phyloP scores from a whole-genome alignment of 2,329 filamentous ascomycete species.

The Penicillium occitanis region DNA sequence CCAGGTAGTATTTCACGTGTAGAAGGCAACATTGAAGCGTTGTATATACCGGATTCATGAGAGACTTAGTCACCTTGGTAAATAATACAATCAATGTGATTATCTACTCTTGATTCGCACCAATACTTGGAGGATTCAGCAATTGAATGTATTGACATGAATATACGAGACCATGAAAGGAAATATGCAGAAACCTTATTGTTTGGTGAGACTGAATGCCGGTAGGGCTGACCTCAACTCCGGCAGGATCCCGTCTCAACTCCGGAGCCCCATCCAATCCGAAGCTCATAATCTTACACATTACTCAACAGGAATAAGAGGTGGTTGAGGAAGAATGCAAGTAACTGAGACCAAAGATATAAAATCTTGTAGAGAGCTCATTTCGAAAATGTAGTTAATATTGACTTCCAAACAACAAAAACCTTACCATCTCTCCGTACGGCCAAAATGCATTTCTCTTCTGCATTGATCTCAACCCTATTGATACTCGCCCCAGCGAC shows the following conservation, averaged over 20 bases:
- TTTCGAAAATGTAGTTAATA: not conserved
- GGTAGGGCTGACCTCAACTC: not conserved
- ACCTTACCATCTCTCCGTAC: not conserved
- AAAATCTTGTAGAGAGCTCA: not conserved
- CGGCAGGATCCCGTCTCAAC: not conserved
- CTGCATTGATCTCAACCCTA: not conserved
- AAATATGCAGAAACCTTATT: not conserved
- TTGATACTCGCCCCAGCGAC: not conserved
- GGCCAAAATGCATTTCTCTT: not conserved
- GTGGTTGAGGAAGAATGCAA: not conserved
- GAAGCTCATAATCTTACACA: not conserved
- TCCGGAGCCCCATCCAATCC: not conserved
- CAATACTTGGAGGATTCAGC: no score
- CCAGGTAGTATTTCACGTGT: not conserved
- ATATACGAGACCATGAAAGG: not conserved
- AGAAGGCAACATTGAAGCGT: not conserved
- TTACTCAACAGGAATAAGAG: not conserved
- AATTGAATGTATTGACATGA: no score
- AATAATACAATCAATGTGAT: not conserved
- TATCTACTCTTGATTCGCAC: not conserved
- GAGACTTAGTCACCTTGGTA: not conserved
- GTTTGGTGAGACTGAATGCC: not conserved
- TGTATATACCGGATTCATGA: not conserved
- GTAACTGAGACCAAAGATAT: not conserved
- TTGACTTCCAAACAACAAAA: no score